Percentiles rank a stretch among this genome's conserved stretches.
Evolutionary conservation across 257 asterid genomes (phyloP).

Genomic region (Cruciata laevipes): DNA sequence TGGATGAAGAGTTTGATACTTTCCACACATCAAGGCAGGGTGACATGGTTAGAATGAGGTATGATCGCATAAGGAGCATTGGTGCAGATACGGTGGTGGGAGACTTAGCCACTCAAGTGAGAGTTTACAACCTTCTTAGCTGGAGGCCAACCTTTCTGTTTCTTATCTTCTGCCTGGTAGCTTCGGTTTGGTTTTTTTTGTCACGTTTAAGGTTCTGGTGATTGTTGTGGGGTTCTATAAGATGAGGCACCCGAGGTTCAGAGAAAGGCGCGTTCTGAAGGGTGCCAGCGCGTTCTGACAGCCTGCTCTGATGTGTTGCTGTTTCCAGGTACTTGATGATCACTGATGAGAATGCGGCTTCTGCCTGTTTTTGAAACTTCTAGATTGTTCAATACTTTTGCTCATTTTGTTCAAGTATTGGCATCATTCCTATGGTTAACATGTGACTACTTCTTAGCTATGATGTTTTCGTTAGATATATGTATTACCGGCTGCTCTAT

Average conservation of each 20-base stretch:
- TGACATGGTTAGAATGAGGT: no score
- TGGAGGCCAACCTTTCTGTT: conserved; percentile 77
- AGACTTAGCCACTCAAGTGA: conserved; percentile 77
- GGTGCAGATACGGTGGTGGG: conserved; percentile 68
- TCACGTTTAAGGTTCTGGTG: conserved; percentile 39
- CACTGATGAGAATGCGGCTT: not conserved
- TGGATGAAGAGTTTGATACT: no score
- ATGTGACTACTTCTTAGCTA: no score
- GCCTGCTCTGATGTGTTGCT: conserved; percentile 43
- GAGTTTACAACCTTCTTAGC: conserved; percentile 53
- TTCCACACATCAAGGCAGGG: no score
- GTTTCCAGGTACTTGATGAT: not conserved
- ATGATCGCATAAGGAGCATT: conserved; percentile 14
- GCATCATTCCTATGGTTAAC: no score
- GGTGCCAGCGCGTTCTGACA: conserved; percentile 72
- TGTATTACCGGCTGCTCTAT: no score
- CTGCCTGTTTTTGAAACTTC: no score
- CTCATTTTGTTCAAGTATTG: no score
- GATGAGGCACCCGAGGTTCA: conserved; percentile 80
- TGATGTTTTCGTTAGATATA: no score
- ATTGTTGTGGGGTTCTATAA: conserved; percentile 37
- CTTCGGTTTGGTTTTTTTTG: conserved; percentile 34
- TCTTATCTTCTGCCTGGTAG: conserved; percentile 52
- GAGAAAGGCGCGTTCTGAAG: conserved; percentile 51
- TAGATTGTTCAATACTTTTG: no score